Base-by-base conservation (phyloP, 2,329 filamentous ascomycete species). In the Claviceps quebecensis region DNA sequence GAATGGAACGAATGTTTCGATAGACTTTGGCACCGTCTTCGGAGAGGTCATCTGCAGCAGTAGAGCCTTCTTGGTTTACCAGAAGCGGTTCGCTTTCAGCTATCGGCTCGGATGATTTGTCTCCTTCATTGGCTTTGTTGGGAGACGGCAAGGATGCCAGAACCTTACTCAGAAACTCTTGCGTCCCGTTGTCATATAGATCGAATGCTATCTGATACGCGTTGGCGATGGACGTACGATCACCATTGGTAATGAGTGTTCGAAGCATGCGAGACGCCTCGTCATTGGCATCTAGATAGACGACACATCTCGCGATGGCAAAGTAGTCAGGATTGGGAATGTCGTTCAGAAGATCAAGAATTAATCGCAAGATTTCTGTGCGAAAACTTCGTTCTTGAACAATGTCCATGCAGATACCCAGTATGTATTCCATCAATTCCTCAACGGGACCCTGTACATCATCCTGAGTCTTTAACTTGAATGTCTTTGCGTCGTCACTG, bases 161-260 rank as follows among this genome's bases (percentile, higher is more conserved):
- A 45, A 98, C 87, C 69, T 93, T 96, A 58, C 83, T 83, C 23
- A 98, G 70, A 61, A 98, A 98, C 65, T 97, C 93, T 61, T 98
- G 93, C 0, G 93, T 97, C 58, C 93, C 93, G 63, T 98, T 98
- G 70, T 98, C 93, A 68, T 96, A 97, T 5, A 98, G 76, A 62
- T 98, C 93, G 62, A 98, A 98, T 1, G 91, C 93, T 52, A 98
- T 95, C 66, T 98, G 93, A 67, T 97, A 98, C 17, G 93, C 93
- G 48, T 87, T 84, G 19, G 90, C 86, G 16, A 87, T 79, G 0
- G 88, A 89, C 54, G 81, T 81, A 48, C 81, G 76, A 58, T 95
- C 87, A 5, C 82, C 87, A 57, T 86, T 86, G 55, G 85, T 77
- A 9, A 97, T 83, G 22, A 98, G 77, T 58, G 87, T 83, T 49